phyloP scores from a whole-genome alignment of 805 yeast genomes.

The Candida suzukii region DNA sequence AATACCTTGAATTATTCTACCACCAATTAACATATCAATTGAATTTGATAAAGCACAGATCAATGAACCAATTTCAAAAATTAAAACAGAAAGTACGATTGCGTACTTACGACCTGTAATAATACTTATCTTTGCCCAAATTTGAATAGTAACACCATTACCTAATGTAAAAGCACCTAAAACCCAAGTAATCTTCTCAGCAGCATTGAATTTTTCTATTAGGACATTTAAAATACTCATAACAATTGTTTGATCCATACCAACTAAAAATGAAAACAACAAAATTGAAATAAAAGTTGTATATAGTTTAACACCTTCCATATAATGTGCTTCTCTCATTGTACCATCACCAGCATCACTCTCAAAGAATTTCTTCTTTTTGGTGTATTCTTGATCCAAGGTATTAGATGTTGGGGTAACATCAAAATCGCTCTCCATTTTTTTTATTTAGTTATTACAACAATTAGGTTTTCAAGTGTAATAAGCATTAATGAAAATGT shows the following conservation, averaged over 20 bases:
- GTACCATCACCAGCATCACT: conserved; percentile 36
- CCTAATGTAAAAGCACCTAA: conserved; percentile 49
- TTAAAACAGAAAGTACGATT: conserved; percentile 36
- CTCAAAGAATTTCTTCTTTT: conserved; percentile 13
- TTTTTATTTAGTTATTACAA: too few relatives aligned
- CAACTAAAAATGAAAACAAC: conserved; percentile 22
- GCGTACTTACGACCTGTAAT: conserved; percentile 51
- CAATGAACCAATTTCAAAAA: conserved; percentile 60
- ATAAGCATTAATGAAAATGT: too few relatives aligned
- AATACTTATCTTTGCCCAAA: conserved; percentile 53
- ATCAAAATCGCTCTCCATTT: too few relatives aligned
- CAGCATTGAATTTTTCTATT: conserved; percentile 40
- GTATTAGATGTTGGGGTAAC: too few relatives aligned
- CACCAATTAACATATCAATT: conserved; percentile 61
- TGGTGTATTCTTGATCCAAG: too few relatives aligned
- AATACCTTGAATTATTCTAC: conserved; percentile 62
- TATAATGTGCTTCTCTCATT: conserved; percentile 18
- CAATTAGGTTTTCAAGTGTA: too few relatives aligned
- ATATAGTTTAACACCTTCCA: conserved; percentile 14
- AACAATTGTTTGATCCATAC: conserved; percentile 56
- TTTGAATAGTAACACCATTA: conserved; percentile 42
- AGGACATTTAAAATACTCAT: conserved; percentile 42
- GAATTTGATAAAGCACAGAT: conserved; percentile 46
- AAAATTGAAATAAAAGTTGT: conserved; percentile 4
- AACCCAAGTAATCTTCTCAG: conserved; percentile 52